These are phyloP conservation scores for Vitis rotundifolia DNA, from an alignment of 164 flowering plant species.

Conservation along the genomic window DNA sequence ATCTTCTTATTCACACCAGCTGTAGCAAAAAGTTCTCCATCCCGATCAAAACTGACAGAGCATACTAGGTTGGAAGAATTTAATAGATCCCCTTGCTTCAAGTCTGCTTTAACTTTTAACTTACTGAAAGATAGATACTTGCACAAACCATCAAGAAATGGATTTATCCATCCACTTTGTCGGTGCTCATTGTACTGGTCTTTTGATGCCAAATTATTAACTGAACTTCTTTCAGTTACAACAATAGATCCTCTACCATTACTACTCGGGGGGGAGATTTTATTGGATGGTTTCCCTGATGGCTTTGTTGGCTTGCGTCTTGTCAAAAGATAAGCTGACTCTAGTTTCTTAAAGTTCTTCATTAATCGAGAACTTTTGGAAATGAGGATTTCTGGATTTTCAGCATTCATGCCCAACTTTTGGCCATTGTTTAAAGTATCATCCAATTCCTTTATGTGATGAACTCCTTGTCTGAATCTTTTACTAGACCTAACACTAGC, in stretches of 20 bases:
- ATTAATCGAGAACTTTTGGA: slow-evolving; percentile 66
- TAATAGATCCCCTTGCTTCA: slow-evolving; percentile 92
- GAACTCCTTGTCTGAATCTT: slow-evolving; percentile 44
- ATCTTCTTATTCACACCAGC: slow-evolving; percentile 98
- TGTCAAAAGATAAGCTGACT: slow-evolving; percentile 77
- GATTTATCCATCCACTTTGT: slow-evolving; percentile 72
- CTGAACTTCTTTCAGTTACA: slow-evolving; percentile 74
- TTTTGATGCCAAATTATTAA: slow-evolving; percentile 53
- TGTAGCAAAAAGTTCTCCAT: slow-evolving; percentile 91
- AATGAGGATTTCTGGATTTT: slow-evolving; percentile 39
- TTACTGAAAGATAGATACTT: slow-evolving; percentile 84
- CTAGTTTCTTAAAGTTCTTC: slow-evolving; percentile 86
- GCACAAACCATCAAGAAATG: slow-evolving; percentile 91
- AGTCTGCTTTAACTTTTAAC: slow-evolving; percentile 79
- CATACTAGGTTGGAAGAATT: slow-evolving; percentile 92
- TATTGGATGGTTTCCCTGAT: slow-evolving; percentile 25
- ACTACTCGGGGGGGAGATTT: slow-evolving; percentile 47
- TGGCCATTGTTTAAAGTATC: slow-evolving; percentile 31
- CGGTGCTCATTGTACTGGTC: slow-evolving; percentile 35
- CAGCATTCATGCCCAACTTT: slow-evolving; percentile 29
- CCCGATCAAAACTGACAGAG: slow-evolving; percentile 89
- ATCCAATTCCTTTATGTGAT: slow-evolving; percentile 33
- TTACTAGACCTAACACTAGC: slow-evolving; percentile 53
- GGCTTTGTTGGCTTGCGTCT: slow-evolving; percentile 54
- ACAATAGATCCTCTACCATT: slow-evolving; percentile 58